Evolutionary conservation across 352 stramenopile genomes (phyloP).

Genomic region (Albugo candida): DNA sequence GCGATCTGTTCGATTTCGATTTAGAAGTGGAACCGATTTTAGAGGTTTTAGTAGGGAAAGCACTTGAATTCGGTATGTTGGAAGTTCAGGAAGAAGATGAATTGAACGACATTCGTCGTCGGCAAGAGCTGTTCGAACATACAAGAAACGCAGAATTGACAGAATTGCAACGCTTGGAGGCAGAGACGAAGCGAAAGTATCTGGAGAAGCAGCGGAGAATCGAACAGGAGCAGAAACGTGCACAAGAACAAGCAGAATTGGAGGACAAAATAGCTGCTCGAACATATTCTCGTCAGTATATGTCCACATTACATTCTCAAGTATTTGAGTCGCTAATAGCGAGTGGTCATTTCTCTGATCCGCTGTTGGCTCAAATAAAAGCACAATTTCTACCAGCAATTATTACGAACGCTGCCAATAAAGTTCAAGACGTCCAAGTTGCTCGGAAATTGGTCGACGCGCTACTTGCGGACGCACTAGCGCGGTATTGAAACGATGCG

Average conservation of each 20-base stretch:
- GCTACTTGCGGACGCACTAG: conserved; percentile 5
- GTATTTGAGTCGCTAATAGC: conserved; percentile 79
- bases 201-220: conserved; percentile 80
- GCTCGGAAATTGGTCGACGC: conserved; percentile 16
- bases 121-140: conserved; percentile 85
- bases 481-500: background rate
- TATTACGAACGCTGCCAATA: conserved; percentile 20
- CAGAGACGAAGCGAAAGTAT: conserved; percentile 80
- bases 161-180: conserved; percentile 87
- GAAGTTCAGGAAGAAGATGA: conserved; percentile 91
- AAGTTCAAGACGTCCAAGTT: conserved; percentile 21
- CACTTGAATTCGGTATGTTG: conserved; percentile 84
- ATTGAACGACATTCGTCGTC: conserved; percentile 70
- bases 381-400: conserved; percentile 59
- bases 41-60: conserved; percentile 90
- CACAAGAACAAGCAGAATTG: conserved; percentile 63
- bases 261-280: conserved; percentile 83
- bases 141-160: conserved; percentile 83
- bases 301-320: conserved; percentile 64
- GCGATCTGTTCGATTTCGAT: conserved; percentile 92
- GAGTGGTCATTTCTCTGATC: conserved; percentile 80
- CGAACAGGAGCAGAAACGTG: conserved; percentile 54
- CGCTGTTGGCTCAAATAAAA: conserved; percentile 62
- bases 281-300: conserved; percentile 76
- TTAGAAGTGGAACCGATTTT: conserved; percentile 88